Percentiles rank a stretch among this genome's conserved stretches.
phyloP scores from a whole-genome alignment of 345 rosid genomes.

The Geranium brycei region DNA sequence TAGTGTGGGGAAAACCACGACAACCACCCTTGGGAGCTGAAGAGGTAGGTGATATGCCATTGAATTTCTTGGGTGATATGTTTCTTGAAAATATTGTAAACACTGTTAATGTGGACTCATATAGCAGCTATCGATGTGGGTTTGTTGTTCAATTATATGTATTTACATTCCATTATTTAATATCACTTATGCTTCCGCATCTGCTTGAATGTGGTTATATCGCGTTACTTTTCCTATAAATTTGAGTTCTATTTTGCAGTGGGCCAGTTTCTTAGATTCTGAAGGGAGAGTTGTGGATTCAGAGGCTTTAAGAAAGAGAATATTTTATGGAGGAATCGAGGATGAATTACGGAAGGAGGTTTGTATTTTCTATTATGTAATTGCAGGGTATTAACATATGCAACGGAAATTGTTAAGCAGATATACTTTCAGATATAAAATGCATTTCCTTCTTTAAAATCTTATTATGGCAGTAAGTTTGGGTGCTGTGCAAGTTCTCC shows the following conservation, averaged over 20 bases:
- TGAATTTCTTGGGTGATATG: neutral
- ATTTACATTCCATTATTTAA: neutral
- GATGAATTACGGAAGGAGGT: constrained; percentile 72
- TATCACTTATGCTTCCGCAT: neutral
- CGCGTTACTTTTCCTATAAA: neutral
- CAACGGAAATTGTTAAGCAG: neutral
- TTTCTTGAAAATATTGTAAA: neutral
- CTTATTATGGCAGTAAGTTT: neutral
- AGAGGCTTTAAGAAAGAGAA: constrained; percentile 58
- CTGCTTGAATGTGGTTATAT: neutral
- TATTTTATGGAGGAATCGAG: constrained; percentile 90
- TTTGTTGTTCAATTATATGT: neutral
- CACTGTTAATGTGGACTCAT: neutral
- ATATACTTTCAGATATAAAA: too few relatives aligned
- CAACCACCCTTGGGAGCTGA: constrained; percentile 53
- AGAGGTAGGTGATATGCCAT: constrained; percentile 40
- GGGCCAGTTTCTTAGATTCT: constrained; percentile 68
- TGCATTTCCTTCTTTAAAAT: neutral
- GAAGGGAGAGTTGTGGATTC: constrained; percentile 76
- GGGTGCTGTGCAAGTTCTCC: neutral
- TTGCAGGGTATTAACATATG: too few relatives aligned
- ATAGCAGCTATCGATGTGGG: neutral
- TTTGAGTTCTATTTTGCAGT: constrained; percentile 30
- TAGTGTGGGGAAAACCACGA: constrained; percentile 92
- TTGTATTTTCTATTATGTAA: constrained; percentile 12